Evolutionary conservation across 2,329 filamentous ascomycete genomes (phyloP).

Genomic region (Mycogone perniciosa): DNA sequence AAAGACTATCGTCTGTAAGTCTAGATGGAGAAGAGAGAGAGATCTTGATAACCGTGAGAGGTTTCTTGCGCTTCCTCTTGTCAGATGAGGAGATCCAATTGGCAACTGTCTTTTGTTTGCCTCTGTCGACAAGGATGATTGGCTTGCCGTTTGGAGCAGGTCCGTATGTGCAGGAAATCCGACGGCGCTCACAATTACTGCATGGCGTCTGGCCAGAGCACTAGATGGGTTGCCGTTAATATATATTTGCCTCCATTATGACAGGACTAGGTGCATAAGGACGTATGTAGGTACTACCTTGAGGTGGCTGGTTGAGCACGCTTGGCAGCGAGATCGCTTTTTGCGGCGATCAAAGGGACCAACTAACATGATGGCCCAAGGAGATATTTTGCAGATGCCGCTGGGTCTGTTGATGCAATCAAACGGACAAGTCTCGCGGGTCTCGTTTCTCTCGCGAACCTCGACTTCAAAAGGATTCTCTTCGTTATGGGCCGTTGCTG

Average conservation of each 20-base stretch:
- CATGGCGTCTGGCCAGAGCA: constrained; percentile 29
- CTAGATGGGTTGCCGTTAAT: constrained; percentile 13
- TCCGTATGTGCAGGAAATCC: constrained; percentile 19
- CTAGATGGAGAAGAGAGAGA: background rate
- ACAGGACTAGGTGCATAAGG: background rate
- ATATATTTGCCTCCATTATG: background rate
- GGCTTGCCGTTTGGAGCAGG: background rate
- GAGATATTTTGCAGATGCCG: too few relatives aligned
- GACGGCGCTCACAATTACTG: constrained; percentile 22
- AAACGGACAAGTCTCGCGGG: too few relatives aligned
- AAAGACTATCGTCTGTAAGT: constrained; percentile 14
- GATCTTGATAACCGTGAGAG: background rate
- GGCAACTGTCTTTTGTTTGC: constrained; percentile 8
- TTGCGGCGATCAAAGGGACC: constrained; percentile 30
- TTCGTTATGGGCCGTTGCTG: too few relatives aligned
- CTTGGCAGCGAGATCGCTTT: constrained; percentile 25
- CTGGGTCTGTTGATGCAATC: too few relatives aligned
- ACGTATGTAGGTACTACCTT: constrained; percentile 21
- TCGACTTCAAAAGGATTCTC: too few relatives aligned
- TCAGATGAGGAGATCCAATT: background rate
- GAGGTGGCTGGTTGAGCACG: constrained; percentile 27
- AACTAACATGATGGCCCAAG: constrained; percentile 19
- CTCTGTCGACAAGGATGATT: constrained; percentile 19
- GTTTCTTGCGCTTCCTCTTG: background rate
- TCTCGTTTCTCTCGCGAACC: too few relatives aligned